These are phyloP conservation scores for Nemania sp. DNA, from an alignment of 2,329 filamentous ascomycete species.

Conservation along the genomic window DNA sequence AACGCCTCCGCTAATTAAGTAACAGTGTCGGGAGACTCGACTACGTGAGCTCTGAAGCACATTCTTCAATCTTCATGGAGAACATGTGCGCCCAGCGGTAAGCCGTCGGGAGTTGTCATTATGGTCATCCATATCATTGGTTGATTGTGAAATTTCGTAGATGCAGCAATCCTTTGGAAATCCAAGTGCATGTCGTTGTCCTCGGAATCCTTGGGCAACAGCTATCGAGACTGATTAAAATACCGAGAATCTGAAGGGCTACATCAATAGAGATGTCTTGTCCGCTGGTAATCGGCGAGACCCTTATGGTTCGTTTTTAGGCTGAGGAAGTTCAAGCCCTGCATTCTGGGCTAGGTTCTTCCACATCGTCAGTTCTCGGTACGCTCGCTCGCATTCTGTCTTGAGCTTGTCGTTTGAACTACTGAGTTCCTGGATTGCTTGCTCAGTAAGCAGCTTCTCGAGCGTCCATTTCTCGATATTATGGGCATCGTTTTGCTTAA, in stretches of 20 bases:
- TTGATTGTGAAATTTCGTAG: constrained; percentile 15
- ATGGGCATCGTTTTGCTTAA: constrained; percentile 91
- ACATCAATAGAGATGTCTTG: not conserved
- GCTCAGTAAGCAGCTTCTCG: constrained; percentile 87
- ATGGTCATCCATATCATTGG: constrained; percentile 22
- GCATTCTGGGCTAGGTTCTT: constrained; percentile 69
- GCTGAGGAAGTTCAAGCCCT: constrained; percentile 54
- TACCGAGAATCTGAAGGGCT: not conserved
- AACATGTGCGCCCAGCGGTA: not conserved
- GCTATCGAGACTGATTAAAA: not conserved
- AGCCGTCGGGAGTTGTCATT: constrained; percentile 7
- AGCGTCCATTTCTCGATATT: constrained; percentile 95
- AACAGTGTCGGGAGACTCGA: constrained; percentile 1
- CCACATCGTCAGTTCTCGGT: constrained; percentile 78
- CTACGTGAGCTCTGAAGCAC: not conserved
- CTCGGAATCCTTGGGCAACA: not conserved
- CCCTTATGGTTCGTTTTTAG: constrained; percentile 45
- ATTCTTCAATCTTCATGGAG: constrained; percentile 2
- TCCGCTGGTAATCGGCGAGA: constrained; percentile 14
- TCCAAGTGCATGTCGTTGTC: not conserved
- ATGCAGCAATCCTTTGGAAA: not conserved
- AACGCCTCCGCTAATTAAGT: constrained; percentile 15
- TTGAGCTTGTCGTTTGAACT: constrained; percentile 87
- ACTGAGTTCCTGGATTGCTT: constrained; percentile 86
- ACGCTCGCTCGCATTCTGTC: constrained; percentile 75